Evolutionary conservation across 768 basidiomycete genomes (phyloP), one percentile per base, ranked within the genome.

Genomic region (Exidia glandulosa): DNA sequence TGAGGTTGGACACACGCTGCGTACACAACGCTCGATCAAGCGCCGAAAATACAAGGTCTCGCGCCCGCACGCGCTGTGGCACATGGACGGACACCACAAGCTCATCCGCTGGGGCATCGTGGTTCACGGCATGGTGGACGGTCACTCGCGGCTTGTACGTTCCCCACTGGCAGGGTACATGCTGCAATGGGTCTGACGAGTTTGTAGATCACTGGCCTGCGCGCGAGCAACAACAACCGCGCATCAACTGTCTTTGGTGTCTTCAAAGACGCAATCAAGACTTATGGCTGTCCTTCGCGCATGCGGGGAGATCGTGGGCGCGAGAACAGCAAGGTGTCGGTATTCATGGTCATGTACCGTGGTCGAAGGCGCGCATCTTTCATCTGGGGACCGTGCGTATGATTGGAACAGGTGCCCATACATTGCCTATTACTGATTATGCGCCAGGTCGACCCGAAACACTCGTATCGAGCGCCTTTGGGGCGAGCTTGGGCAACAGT

Each of bases 401-500:
- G 12, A 45, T 55, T 30, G n/a, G n/a, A n/a, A n/a, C 19, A 6
- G 5, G 16, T 14, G n/a, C 25, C 30, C 25, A 27, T 13, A 5
- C 19, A 55, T n/a, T 52, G 48, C 32, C 19, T 30, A 6, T 32
- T 55, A 19, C 32, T 27, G 9, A 32, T 33, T 14, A 33, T 27
- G n/a, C 10, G 12, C 23, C 31, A 65, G 62, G 31, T 66, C 64
- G 2, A 63, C 62, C 10, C 61, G 52, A 3, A 65, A 66, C 58
- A 64, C 61, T 13, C 60, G 56, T 31, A 63, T 65, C 29, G 66
- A 66, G 25, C 63, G 58, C 13, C 30, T 59, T 32, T 59, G 61
- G 64, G 58, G 61, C 13, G 67, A 66, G 32, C 36, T 65, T 31
- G 61, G 64, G 32, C 33, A 31, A 30, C 63, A 65, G 12, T 64